phyloP scores from a whole-genome alignment of 345 rosid species.

The Lumnitzera littorea region DNA sequence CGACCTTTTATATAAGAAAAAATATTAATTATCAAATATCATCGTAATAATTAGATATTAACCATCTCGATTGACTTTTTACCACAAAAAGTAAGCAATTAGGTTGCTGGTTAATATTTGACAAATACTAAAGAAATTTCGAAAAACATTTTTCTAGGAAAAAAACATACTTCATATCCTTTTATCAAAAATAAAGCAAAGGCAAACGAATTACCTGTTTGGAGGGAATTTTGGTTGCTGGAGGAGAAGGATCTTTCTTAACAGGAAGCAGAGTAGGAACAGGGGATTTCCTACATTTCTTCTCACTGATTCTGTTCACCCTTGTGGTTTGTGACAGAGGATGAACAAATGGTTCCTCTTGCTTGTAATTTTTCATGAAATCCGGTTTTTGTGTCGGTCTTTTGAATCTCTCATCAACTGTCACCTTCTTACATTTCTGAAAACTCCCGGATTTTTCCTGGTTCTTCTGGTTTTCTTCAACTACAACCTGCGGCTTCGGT shows the following conservation, averaged over 20 bases:
- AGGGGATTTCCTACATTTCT: slow-evolving; percentile 47
- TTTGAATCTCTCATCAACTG: slow-evolving; percentile 23
- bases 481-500: slow-evolving; percentile 7
- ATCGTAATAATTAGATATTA: not conserved
- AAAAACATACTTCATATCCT: no score
- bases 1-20: not conserved
- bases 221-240: slow-evolving; percentile 38
- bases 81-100: no score
- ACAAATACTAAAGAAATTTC: no score
- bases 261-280: slow-evolving; percentile 56
- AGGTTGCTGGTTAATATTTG: no score
- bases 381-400: slow-evolving; percentile 40
- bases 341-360: slow-evolving; percentile 57
- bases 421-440: slow-evolving; percentile 29
- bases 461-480: not conserved
- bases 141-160: no score
- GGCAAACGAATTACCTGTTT: slow-evolving; percentile 38
- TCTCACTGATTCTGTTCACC: slow-evolving; percentile 30
- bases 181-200: not conserved
- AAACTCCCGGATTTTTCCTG: slow-evolving; percentile 5
- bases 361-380: slow-evolving; percentile 37
- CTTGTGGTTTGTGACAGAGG: slow-evolving; percentile 19
- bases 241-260: slow-evolving; percentile 66
- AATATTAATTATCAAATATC: not conserved
- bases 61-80: no score